A percentile compares a stretch with the other conserved stretches of the same genome.
Conservation (phyloP, 2,329 filamentous ascomycete species). For the Leptographium flavum region DNA sequence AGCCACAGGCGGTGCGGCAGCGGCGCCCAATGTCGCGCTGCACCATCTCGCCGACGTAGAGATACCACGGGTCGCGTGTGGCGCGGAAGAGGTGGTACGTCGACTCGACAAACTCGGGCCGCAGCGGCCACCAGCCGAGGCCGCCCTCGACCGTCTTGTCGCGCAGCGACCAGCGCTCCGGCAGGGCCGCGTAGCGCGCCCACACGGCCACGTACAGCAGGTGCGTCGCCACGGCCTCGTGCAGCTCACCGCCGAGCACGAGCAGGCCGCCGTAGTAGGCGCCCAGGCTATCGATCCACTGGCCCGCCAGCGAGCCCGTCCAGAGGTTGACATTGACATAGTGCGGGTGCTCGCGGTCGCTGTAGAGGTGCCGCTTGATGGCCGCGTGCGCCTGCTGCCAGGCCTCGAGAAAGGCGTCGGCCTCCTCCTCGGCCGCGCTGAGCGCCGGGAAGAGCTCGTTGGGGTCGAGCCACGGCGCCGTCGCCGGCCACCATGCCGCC, state of each 20-base stretch:
- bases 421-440: slow-evolving; percentile 49
- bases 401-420: slow-evolving; percentile 64
- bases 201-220: slow-evolving; percentile 84
- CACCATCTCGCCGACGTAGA: slow-evolving; percentile 93
- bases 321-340: slow-evolving; percentile 82
- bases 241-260: slow-evolving; percentile 71
- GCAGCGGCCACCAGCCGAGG: slow-evolving; percentile 86
- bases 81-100: slow-evolving; percentile 93
- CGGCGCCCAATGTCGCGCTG: slow-evolving; percentile 74
- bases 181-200: slow-evolving; percentile 86
- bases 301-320: slow-evolving; percentile 76
- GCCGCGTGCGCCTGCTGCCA: slow-evolving; percentile 80
- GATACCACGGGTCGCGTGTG: slow-evolving; percentile 89
- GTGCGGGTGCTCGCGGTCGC: slow-evolving; percentile 71
- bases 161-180: slow-evolving; percentile 83
- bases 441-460: slow-evolving; percentile 48
- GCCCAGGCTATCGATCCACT: slow-evolving; percentile 92
- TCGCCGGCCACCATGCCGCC: slow-evolving; percentile 15
- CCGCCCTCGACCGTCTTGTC: slow-evolving; percentile 75
- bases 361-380: slow-evolving; percentile 85
- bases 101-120: slow-evolving; percentile 93
- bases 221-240: slow-evolving; percentile 83
- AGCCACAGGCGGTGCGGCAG: slow-evolving; percentile 84
- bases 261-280: slow-evolving; percentile 90
- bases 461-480: slow-evolving; percentile 39